Base-by-base conservation (phyloP, 73 alveolate genomes). In the Paramecium sexaurelia region DNA sequence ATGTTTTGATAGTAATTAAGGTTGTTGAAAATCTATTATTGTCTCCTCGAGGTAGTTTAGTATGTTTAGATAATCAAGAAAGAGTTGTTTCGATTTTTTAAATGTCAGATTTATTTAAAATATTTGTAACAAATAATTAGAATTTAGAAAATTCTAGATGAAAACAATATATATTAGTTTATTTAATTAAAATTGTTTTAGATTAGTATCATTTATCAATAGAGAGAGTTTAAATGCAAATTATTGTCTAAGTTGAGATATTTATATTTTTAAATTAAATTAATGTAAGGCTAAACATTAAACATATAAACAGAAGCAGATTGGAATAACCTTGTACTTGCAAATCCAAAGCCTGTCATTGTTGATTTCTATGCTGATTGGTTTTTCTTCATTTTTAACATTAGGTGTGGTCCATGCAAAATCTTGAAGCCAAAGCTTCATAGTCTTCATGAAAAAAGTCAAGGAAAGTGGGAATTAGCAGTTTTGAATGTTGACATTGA, bases 311-410 rank as follows among this genome's bases (percentile, higher is more conserved):
- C 68, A 20, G 22, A 15, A 19, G 22, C 35, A 3, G 90, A 78
- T 78, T 78, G 90, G 90, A 61, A 78, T 9, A 2, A 5, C 1
- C 75, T 11, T 4, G 90, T 78, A 10, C 73, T 78, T 20, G 1
- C 4, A 19, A 78, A 43, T 78, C 47, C 17, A 75, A 87, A 92
- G 47, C 97, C 97, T 33, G 95, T 92, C 36, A 83, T 94, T 84
- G 93, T 94, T 19, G 96, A 92, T 87, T 94, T 94, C 71, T 94
- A 91, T 67, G 97, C 97, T 1, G 94, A 95, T 24, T 94, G 97
- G 97, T 71, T 5, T 71, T 32, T 29, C 6, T 2, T 33, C 17
- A 35, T 3, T 32, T 7, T 33, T 35, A 2, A 0, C 35, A 0
- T 7, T 15, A 71, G 86, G 86, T 94, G 97, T 87, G 95, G 94